Base-by-base conservation (phyloP, 257 asterid genomes). In the Thymus mandschuricus region DNA sequence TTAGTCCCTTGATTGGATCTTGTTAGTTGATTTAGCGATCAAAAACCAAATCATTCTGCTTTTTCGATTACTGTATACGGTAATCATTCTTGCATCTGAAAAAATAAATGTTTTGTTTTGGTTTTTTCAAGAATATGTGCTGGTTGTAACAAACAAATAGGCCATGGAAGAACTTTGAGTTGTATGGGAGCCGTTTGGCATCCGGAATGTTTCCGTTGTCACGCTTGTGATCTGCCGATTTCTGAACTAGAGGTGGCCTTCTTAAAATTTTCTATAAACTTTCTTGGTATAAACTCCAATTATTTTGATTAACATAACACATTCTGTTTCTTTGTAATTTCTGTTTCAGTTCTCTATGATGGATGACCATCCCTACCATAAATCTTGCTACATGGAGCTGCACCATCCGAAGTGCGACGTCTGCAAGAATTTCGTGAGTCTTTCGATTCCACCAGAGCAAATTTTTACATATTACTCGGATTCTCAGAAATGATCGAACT, bases 321-420 rank as follows among this genome's bases (percentile, higher is more conserved):
- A 49, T 62, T 35, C 11, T 31, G 21, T 50, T 21, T 13, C 0
- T 50, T 31, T 10, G 4, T 75, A 52, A 5, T 40, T 76, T 38
- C 38, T 76, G 55, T 69, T 84, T 50, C 87, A 91, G 97, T 85
- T 85, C 70, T 87, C 94, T 0, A 71, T 86, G 78, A 84, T 78
- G 34, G 89, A 77, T 40, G 80, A 79, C 66, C 88, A 58, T 12
- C 95, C 89, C 4, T 91, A 80, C 84, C 97, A 91, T 74, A 89
- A 86, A 79, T 75, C 92, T 45, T 91, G 97, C 84, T 91, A 80
- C 58, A 82, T 84, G 85, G 88, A 83, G 10, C 84, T 81, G 58
- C 80, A 89, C 77, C 96, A 85, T 81, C 97, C 97, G 41, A 89
- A 86, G 69, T 91, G 97, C 72, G 97, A 87, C 69, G 91, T 91